Base-by-base conservation (phyloP, 176 grass and related monocot genomes). In the Carex scoparia region DNA sequence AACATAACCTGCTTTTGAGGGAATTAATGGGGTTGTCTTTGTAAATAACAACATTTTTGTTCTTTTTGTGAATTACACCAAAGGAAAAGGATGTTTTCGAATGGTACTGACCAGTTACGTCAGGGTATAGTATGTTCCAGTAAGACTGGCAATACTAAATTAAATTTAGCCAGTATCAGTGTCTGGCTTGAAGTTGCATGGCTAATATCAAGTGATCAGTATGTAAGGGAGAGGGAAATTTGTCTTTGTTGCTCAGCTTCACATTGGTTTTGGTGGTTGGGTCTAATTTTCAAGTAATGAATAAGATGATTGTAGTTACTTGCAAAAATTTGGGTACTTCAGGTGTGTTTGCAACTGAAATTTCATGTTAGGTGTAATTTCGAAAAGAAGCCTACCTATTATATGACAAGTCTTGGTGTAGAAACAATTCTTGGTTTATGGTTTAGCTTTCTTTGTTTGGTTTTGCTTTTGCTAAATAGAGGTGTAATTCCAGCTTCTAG, bases 401-500 rank as follows among this genome's bases (percentile, higher is more conserved):
- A 3, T 69, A 38, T 7, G 66, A 8, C 33, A 38, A 69, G 4
- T 56, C 3, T 78, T 51, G 48, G 23, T 16, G 10, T 74, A 28
- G 23, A 77, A 77, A 55, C 7, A 48, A 12, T 54, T 77, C 10
- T 14, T 32, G 31, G 7, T 78, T 15, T 78, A 46, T 33, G 27
- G 72, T 76, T 11, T 74, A 23, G 16, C 69, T 46, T 51, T 42
- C 19, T 76, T 78, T 78, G 48, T 54, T 56, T 23, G 73, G 18
- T 68, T 69, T 81, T 54, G 12, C 46, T 40, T 76, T 40, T 76
- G 1, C 87, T 91, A 68, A 98, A 61, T 61, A 12, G 82, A 71
- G 4, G 76, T 86, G 5, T 46, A 33, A 70, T 48, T 89, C 31
- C 88, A 99, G 96, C 90, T 99, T 88, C 81, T 95, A 87, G 96